Conservation (phyloP, 768 basidiomycete species). For the Suillus weaverae region DNA sequence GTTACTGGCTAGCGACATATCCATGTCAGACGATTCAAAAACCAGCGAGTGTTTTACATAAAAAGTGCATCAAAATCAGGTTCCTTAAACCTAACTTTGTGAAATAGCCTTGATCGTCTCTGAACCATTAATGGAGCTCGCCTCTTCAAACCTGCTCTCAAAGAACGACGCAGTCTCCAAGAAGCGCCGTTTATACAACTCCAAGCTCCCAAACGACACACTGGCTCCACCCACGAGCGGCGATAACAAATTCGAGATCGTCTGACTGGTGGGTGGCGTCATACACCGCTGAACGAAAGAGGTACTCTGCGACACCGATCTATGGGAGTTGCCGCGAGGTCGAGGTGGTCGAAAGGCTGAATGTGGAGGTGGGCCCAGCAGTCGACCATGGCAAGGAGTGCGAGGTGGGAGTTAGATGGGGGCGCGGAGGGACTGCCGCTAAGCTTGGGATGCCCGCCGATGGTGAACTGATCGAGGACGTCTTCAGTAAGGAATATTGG, state of each 20-base stretch:
- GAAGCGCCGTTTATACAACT: slow-evolving; percentile 82
- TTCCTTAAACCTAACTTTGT: slow-evolving; percentile 45
- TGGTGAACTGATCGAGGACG: slow-evolving; percentile 85
- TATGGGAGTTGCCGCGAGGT: slow-evolving; percentile 95
- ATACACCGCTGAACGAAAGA: slow-evolving; percentile 79
- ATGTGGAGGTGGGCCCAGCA: slow-evolving; percentile 90
- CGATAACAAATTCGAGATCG: slow-evolving; percentile 92
- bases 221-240: slow-evolving; percentile 96
- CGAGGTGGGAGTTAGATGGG: slow-evolving; percentile 83
- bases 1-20: too few species aligned
- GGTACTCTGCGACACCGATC: slow-evolving; percentile 95
- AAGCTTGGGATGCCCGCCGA: slow-evolving; percentile 46
- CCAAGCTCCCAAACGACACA: slow-evolving; percentile 89
- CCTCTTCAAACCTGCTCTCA: slow-evolving; percentile 84
- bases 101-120: slow-evolving; percentile 90
- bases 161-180: slow-evolving; percentile 81
- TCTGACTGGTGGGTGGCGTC: slow-evolving; percentile 83
- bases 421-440: slow-evolving; percentile 14
- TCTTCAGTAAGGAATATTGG: slow-evolving; percentile 85
- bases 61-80: not conserved
- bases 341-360: slow-evolving; percentile 87
- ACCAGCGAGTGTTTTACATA: not conserved
- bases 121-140: slow-evolving; percentile 71
- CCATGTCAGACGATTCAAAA: not conserved
- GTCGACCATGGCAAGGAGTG: slow-evolving; percentile 97